A percentile compares a stretch with the other conserved stretches of the same genome.
phyloP scores from a whole-genome alignment of 2,329 filamentous ascomycete species.

The Botrytis medusae region DNA sequence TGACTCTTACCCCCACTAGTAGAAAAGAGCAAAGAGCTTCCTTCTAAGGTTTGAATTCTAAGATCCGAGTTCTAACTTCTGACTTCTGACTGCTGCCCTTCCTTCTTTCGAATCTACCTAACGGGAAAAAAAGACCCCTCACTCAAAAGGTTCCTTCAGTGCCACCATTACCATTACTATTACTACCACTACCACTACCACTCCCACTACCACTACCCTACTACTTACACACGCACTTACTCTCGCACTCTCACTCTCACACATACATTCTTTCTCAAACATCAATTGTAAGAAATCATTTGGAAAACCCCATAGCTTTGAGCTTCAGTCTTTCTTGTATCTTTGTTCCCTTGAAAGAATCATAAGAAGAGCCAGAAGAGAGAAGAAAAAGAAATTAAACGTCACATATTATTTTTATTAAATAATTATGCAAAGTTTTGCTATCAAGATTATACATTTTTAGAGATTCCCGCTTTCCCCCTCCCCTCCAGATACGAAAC shows the following conservation, averaged over 20 bases:
- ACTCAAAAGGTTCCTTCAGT: neutral
- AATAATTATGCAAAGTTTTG: neutral
- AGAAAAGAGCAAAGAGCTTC: neutral
- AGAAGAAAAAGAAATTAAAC: neutral
- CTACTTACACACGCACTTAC: neutral
- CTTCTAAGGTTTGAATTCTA: neutral
- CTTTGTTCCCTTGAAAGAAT: slow-evolving; percentile 16
- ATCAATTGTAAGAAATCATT: slow-evolving; percentile 21
- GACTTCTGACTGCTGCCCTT: neutral
- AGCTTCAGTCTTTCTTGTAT: neutral
- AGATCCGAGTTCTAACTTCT: neutral
- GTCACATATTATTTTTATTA: neutral
- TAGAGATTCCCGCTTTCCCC: slow-evolving; percentile 13
- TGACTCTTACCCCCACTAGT: slow-evolving; percentile 12
- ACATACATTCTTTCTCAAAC: slow-evolving; percentile 18
- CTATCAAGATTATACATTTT: neutral
- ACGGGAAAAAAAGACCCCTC: slow-evolving; percentile 11
- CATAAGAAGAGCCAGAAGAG: neutral
- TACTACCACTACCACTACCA: neutral
- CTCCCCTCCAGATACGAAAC: neutral
- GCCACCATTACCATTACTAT: neutral
- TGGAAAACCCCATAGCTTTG: slow-evolving; percentile 5
- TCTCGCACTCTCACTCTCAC: neutral
- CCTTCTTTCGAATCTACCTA: neutral
- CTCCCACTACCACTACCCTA: neutral